Base-by-base conservation (phyloP, 768 basidiomycete genomes). In the Austroboletus festivus region DNA sequence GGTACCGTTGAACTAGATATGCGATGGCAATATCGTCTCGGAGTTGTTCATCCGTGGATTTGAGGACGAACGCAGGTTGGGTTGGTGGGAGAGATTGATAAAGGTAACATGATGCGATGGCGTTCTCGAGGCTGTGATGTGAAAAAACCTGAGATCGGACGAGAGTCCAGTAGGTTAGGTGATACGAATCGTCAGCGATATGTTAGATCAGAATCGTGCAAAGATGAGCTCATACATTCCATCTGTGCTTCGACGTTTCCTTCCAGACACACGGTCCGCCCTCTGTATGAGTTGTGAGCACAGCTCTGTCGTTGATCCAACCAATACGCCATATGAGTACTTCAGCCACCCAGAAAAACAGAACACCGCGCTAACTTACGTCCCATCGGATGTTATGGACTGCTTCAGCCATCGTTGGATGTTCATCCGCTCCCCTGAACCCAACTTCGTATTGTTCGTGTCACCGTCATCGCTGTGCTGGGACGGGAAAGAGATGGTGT, bases 341-440 rank as follows among this genome's bases (percentile, higher is more conserved):
- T 5, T 28, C 28, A 28, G 7, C 28, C 12, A 12, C 28, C 28
- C 12, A 28, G 12, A 6, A 7, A 15, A 3, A 15, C 31, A 13
- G 31, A 33, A 13, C 26, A 28, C 26, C 6, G 11, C 6, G 31
- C 3, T 7, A 15, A 51, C 67, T 58, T 42, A 67, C 65, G 39
- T 53, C 49, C 58, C 58, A 26, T 56, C 58, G 3, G 50, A 22
- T 12, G 54, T 31, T 33, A 58, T 68, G 23, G 48, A 57, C 30
- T 49, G 62, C 46, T 51, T 61, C n/a, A 67, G 50, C 65, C 65
- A 67, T 41, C 63, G 55, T 20, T 60, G 61, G 8, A 64, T 13
- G 44, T 30, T 57, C 21, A 62, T 13, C 4, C 54, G 53, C 11
- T 24, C 5, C 16, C 39, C 39, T 2, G 24, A 5, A 13, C 31